These are phyloP conservation scores for Trichophyton simii DNA, from an alignment of 2,329 filamentous ascomycete genomes.

Conservation along the genomic window DNA sequence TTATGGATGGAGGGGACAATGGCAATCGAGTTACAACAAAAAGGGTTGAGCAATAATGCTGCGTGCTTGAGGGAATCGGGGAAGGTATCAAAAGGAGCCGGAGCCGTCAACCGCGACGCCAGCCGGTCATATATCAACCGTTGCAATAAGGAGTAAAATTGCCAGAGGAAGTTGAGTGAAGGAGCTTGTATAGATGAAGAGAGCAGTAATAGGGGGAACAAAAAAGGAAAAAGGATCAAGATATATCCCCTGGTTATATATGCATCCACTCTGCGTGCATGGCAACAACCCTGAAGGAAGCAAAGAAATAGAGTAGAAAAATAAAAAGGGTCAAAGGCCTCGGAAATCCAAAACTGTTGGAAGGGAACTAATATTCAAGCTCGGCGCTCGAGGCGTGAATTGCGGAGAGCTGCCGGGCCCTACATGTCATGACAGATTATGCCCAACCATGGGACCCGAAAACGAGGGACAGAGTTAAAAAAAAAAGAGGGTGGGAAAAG, in stretches of 20 bases:
- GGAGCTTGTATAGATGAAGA: neutral
- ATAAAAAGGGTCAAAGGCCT: neutral
- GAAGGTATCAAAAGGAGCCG: neutral
- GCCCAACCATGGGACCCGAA: neutral
- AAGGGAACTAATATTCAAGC: neutral
- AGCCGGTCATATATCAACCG: neutral
- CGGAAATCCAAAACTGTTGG: neutral
- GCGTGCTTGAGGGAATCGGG: neutral
- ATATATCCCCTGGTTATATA: constrained; percentile 1
- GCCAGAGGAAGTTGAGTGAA: neutral
- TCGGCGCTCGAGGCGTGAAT: neutral
- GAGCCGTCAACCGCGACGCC: neutral
- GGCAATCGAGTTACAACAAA: neutral
- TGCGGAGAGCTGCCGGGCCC: neutral
- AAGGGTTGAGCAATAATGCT: neutral
- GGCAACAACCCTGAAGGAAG: neutral
- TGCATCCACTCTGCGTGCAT: neutral
- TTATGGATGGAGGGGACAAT: neutral
- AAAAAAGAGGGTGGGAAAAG: neutral
- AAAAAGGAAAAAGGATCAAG: neutral
- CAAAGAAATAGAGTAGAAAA: neutral
- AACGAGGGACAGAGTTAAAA: neutral
- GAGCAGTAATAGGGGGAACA: neutral
- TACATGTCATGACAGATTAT: neutral
- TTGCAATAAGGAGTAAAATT: neutral